A percentile compares a stretch with the other conserved stretches of the same genome.
Conservation (phyloP, 2,329 filamentous ascomycete genomes). For the Fusarium continuum region DNA sequence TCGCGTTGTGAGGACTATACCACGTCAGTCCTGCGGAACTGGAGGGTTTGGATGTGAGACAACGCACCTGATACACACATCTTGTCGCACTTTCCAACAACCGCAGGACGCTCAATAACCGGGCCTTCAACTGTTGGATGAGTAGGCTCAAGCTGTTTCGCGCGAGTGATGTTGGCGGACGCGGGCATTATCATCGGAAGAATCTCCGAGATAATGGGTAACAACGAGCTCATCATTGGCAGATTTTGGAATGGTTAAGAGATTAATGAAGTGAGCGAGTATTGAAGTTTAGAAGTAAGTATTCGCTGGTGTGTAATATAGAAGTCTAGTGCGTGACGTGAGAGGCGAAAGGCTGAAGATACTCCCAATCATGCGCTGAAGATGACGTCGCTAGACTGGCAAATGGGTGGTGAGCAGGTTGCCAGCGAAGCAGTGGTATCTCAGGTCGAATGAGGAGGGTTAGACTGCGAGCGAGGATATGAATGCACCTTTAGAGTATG, state of each 20-base stretch:
- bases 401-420: neutral
- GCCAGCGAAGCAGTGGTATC: neutral
- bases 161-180: constrained; percentile 64
- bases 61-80: constrained; percentile 72
- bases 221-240: constrained; percentile 58
- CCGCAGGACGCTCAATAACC: constrained; percentile 58
- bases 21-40: neutral
- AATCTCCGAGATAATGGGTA: constrained; percentile 66
- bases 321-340: constrained; percentile 5
- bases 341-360: constrained; percentile 27
- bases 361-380: constrained; percentile 9
- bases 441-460: neutral
- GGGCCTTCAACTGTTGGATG: constrained; percentile 46
- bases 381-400: constrained; percentile 26
- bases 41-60: neutral
- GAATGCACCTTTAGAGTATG: neutral
- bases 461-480: neutral
- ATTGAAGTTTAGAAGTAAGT: neutral
- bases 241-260: neutral
- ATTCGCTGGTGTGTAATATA: neutral
- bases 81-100: constrained; percentile 69
- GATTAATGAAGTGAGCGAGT: neutral
- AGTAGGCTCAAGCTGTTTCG: constrained; percentile 56
- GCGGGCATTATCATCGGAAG: constrained; percentile 68
- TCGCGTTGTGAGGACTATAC: constrained; percentile 68